Base-by-base conservation (phyloP, 2,329 filamentous ascomycete species). In the Fusarium goolgardi region DNA sequence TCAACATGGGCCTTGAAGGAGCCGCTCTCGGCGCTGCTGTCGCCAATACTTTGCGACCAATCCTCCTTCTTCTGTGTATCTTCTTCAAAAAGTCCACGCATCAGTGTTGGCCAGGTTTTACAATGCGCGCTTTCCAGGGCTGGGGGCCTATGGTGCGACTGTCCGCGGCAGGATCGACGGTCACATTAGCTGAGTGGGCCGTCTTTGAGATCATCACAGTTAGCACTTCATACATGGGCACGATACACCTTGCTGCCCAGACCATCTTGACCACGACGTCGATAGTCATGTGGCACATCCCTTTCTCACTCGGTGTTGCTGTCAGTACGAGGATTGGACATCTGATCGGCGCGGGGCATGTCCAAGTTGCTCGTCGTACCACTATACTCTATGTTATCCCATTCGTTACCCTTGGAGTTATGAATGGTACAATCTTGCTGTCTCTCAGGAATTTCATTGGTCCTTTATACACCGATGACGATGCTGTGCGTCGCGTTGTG, bases 1-100 rank as follows among this genome's bases (percentile, higher is more conserved):
- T 81, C 10, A 75, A 61, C 2, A 80, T 84, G 79, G 82, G 83
- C 0, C 81, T 87, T 8, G 79, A 80, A 2, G 85, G 85, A 4
- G 84, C 85, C 0, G 83, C 85, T 0, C 73, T 86, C 3, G 83
- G 82, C 15, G 80, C 80, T 3, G 84, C 84, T 0, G 63, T 85
- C 1, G 81, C 82, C 16, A 84, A 86, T 55, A 79, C 82, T 35
- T 75, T 86, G 4, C 80, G 84, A 1, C 82, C 83, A 1, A 31
- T 84, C 1, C 73, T 86, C 4, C 78, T 87, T 1, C 76, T 83
- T 23, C 32, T 81, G 2, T 86, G 86, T 61, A 77, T 81, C 15
- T 74, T 80, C 55, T 78, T 81, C 59, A 81, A 81, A 8, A 76
- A 79, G 34, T 44, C 59, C 3, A 72, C 70, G 0, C 72, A 72